Base-by-base conservation (phyloP, 1,284 basidiomycete genomes). In the Irpex lacteus region DNA sequence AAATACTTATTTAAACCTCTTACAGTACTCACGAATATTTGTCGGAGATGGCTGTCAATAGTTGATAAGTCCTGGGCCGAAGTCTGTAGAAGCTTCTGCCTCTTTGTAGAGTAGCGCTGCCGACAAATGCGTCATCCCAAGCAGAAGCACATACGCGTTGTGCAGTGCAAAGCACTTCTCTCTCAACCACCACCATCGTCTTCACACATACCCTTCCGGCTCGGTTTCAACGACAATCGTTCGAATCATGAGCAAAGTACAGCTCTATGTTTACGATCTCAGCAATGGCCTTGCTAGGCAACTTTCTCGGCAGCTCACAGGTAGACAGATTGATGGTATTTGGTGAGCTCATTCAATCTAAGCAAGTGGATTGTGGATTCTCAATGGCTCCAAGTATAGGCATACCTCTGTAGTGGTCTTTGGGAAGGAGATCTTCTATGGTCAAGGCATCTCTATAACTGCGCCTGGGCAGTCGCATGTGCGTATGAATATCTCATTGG, bases 331-430 rank as follows among this genome's bases (percentile, higher is more conserved):
- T 62, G 92, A 96, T 67, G 94, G 94, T 0, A 88, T 96, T 62
- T 96, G 94, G 94, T 93, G 63, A 66, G 85, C 77, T 2, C 2
- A 37, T 26, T 58, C 3, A 37, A 32, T 34, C 50, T 11, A 60
- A 18, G 8, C 57, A 4, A 59, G 19, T 4, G 47, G 21, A 9
- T 13, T 4, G 26, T 8, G 21, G 37, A 60, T 58, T 36, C 53
- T 38, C 9, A 36, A 37, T 18, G 18, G 32, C 5, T 59, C 60
- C 62, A 70, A 70, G 64, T 57, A 63, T 67, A 92, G 91, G 91
- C 94, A 98, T 77, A 96, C 95, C 0, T 94, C 91, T 21, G 85
- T 98, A 36, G 94, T 98, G 54, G 91, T 90, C 0, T 96, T 88
- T 75, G 88, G 87, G 2, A 88, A 88, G 70, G 96, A 98, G 73